Evolutionary conservation across 345 rosid genomes (phyloP), one percentile per base, ranked within the genome.

Genomic region (Rhodomyrtus tomentosa): DNA sequence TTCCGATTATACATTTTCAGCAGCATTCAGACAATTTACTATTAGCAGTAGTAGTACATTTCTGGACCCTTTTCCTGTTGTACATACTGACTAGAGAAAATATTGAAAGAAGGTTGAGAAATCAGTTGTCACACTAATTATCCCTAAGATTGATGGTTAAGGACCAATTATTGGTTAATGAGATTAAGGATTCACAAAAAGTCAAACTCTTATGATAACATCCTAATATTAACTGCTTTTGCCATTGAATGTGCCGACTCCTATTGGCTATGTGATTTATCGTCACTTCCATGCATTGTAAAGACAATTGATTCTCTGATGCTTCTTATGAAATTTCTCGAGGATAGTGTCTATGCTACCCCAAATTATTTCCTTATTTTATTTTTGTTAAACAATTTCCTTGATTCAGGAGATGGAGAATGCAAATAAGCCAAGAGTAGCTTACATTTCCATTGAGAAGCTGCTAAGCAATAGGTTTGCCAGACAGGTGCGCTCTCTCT

Each of bases 391-490:
- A 68, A 68, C 6, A 68, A 36, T 36, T 36, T 36, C 79, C 7
- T 68, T 68, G 79, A 68, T 18, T 36, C 91, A 93, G 95, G 91
- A 87, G 55, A 90, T 90, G 89, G 91, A 49, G 55, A 88, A 85
- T 80, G 84, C 83, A 15, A 83, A 56, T 68, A 91, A 89, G 83
- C 85, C 91, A 86, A 86, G 88, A 82, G 90, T 83, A 81, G 68
- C 91, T 12, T 84, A 86, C 85, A 84, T 84, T 86, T 89, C 98
- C 53, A 90, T 94, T 14, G 90, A 96, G 91, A 93, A 92, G 82
- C 90, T 97, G 87, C 93, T 94, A 27, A 88, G 91, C 88, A 95
- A 92, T 89, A 91, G 92, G 84, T 97, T 94, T 91, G 99, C 98
- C 81, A 93, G 90, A 85, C 98, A 95, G 95, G 99, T 97, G 86